Percentiles rank a stretch among this genome's conserved stretches.
These are phyloP conservation scores for Odontarrhena argentea DNA, from an alignment of 345 rosid species.

Conservation along the genomic window DNA sequence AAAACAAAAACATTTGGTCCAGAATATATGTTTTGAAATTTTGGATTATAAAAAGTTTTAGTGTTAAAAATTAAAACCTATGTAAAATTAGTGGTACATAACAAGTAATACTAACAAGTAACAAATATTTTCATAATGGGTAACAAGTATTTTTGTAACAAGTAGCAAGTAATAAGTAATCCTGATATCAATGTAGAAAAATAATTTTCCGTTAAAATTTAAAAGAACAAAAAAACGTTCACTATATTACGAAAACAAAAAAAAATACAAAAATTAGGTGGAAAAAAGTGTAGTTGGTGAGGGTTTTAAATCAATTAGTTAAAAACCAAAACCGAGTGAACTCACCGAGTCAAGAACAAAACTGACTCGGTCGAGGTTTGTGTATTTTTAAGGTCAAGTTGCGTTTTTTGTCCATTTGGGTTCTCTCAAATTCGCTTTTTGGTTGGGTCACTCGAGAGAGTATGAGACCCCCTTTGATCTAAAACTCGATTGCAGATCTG, in stretches of 20 bases:
- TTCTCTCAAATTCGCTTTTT: background rate
- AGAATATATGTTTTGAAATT: too few relatives aligned
- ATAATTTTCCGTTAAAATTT: too few relatives aligned
- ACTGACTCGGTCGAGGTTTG: constrained; percentile 27
- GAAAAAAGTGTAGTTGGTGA: constrained; percentile 26
- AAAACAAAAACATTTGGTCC: too few relatives aligned
- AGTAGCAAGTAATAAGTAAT: too few relatives aligned
- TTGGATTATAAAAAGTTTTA: too few relatives aligned
- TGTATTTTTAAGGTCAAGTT: constrained; percentile 21
- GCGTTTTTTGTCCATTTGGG: background rate
- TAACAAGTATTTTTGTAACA: too few relatives aligned
- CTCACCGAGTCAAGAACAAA: constrained; percentile 32
- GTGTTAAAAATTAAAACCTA: too few relatives aligned
- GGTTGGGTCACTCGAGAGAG: constrained; percentile 26
- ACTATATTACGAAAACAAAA: constrained; percentile 6
- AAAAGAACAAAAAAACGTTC: background rate
- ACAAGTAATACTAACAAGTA: too few relatives aligned
- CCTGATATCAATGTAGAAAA: too few relatives aligned
- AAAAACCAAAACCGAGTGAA: constrained; percentile 20
- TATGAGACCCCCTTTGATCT: constrained; percentile 13
- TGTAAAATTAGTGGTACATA: too few relatives aligned
- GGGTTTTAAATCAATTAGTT: constrained; percentile 23
- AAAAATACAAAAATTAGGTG: constrained; percentile 27
- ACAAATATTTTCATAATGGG: too few relatives aligned
- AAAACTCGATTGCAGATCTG: constrained; percentile 37